These are phyloP conservation scores for Polyrhizophydium stewartii DNA, from an alignment of 371 early-diverging fungal species.

Conservation along the genomic window DNA sequence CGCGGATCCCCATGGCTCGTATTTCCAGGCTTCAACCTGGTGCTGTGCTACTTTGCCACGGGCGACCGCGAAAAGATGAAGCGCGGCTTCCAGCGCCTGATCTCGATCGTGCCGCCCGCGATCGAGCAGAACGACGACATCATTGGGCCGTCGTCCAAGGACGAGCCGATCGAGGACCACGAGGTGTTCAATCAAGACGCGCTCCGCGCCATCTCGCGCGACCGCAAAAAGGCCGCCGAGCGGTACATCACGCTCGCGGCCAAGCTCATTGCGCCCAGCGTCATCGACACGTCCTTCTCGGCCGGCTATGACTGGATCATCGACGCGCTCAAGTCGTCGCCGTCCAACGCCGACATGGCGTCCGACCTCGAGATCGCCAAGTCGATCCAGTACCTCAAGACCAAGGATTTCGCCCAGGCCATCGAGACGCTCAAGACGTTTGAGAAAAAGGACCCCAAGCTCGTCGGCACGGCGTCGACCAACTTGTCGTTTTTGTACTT, in stretches of 20 bases:
- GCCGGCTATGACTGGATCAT: slow-evolving; percentile 47
- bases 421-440: slow-evolving; percentile 43
- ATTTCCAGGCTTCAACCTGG: slow-evolving; percentile 43
- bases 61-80: slow-evolving; percentile 52
- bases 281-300: slow-evolving; percentile 29
- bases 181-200: slow-evolving; percentile 46
- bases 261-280: slow-evolving; percentile 44
- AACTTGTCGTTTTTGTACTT: slow-evolving; percentile 49
- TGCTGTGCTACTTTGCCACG: slow-evolving; percentile 53
- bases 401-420: slow-evolving; percentile 43
- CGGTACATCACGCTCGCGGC: slow-evolving; percentile 41
- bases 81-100: slow-evolving; percentile 37
- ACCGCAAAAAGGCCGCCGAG: slow-evolving; percentile 29
- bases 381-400: slow-evolving; percentile 44
- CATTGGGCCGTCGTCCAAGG: slow-evolving; percentile 4
- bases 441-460: slow-evolving; percentile 44
- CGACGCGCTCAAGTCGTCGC: slow-evolving; percentile 37
- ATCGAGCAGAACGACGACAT: slow-evolving; percentile 43
- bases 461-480: slow-evolving; percentile 45
- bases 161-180: slow-evolving; percentile 44
- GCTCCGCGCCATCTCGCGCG: slow-evolving; percentile 36
- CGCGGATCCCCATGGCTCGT: neutral
- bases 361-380: slow-evolving; percentile 53
- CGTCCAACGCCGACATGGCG: slow-evolving; percentile 29
- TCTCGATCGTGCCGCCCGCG: slow-evolving; percentile 26